Percentiles rank a stretch among this genome's conserved stretches.
Conservation (phyloP, 257 asterid genomes). For the Agastache rugosa region DNA sequence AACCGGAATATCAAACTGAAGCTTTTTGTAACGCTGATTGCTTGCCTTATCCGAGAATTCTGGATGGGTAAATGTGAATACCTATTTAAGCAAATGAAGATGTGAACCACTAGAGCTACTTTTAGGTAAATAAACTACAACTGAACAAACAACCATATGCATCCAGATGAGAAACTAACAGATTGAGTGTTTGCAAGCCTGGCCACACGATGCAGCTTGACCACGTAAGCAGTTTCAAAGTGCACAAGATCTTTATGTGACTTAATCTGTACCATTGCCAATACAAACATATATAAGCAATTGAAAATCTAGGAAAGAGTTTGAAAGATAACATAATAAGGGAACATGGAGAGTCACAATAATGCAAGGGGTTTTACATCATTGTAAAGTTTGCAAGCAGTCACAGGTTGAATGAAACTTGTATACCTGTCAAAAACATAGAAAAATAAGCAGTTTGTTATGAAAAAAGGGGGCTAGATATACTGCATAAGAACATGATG, state of each 20-base stretch:
- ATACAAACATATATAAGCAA: conserved; percentile 24
- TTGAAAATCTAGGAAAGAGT: not conserved
- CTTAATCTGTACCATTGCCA: conserved; percentile 65
- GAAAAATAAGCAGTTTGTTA: conserved; percentile 21
- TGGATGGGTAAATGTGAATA: conserved; percentile 89
- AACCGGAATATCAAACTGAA: conserved; percentile 65
- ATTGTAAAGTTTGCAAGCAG: conserved; percentile 90
- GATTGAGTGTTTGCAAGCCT: conserved; percentile 86
- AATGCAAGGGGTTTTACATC: conserved; percentile 59
- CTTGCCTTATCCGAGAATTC: conserved; percentile 56
- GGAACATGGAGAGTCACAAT: conserved; percentile 17
- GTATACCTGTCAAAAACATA: conserved; percentile 76
- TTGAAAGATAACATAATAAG: not conserved
- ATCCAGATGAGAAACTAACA: conserved; percentile 61
- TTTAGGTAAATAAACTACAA: conserved; percentile 18
- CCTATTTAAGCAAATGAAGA: conserved; percentile 57
- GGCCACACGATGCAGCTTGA: conserved; percentile 92
- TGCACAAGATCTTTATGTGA: conserved; percentile 92
- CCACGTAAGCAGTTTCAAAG: conserved; percentile 98
- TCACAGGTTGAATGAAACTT: conserved; percentile 94
- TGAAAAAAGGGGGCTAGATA: not conserved
- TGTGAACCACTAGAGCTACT: conserved; percentile 30
- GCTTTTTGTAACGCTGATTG: conserved; percentile 81
- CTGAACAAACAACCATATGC: conserved; percentile 22
- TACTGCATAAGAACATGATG: not conserved